A percentile compares a stretch with the other conserved stretches of the same genome.
phyloP scores from a whole-genome alignment of 2,329 filamentous ascomycete genomes.

The Nemania sp. region DNA sequence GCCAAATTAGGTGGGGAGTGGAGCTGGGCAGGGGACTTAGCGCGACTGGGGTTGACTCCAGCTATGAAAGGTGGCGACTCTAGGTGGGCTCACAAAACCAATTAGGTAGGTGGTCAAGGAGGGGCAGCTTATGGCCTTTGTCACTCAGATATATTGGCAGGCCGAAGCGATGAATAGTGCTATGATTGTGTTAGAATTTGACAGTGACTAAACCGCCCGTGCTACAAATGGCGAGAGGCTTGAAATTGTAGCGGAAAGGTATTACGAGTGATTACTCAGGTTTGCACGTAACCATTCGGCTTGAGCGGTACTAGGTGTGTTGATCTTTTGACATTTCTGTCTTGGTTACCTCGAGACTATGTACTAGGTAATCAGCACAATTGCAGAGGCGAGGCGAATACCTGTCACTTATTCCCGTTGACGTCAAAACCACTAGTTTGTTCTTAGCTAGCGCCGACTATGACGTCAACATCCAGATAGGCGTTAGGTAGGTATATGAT shows the following conservation, averaged over 20 bases:
- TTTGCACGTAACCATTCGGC: not conserved
- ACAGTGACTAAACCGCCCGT: too few relatives aligned
- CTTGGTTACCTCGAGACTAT: not conserved
- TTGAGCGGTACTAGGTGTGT: not conserved
- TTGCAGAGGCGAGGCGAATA: not conserved
- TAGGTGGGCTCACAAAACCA: too few relatives aligned
- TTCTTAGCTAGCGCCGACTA: not conserved
- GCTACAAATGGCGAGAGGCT: not conserved
- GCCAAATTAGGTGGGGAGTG: too few relatives aligned
- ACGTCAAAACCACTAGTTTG: not conserved
- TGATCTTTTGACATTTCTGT: not conserved
- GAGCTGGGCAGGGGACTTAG: too few relatives aligned
- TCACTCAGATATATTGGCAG: too few relatives aligned
- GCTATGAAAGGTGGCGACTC: too few relatives aligned
- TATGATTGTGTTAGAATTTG: too few relatives aligned
- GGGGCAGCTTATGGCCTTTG: too few relatives aligned
- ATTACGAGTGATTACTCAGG: not conserved
- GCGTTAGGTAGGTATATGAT: conserved; percentile 1
- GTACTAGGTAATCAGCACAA: not conserved
- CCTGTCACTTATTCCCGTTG: not conserved
- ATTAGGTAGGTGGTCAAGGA: too few relatives aligned
- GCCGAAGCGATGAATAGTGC: too few relatives aligned
- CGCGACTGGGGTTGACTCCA: too few relatives aligned
- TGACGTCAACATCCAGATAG: conserved; percentile 31
- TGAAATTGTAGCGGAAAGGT: not conserved